A percentile compares a stretch with the other conserved stretches of the same genome.
Conservation (phyloP, 2,329 filamentous ascomycete genomes). For the Stagonosporopsis rhizophila region DNA sequence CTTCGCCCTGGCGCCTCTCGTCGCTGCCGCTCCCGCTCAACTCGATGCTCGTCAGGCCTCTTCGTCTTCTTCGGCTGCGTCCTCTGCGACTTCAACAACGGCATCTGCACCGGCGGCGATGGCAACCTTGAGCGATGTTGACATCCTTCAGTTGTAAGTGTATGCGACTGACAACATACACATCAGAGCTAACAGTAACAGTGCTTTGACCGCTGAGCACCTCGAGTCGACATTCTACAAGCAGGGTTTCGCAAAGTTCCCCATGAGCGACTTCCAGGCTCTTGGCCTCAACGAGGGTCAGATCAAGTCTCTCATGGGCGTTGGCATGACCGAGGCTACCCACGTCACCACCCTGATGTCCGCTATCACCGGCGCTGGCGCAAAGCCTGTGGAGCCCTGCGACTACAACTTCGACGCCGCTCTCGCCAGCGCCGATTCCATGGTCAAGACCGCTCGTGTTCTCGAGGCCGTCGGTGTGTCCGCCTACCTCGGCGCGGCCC, state of each 20-base stretch:
- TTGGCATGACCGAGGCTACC: conserved; percentile 68
- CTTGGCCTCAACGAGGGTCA: conserved; percentile 64
- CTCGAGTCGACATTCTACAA: conserved; percentile 77
- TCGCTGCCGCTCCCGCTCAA: conserved; percentile 39
- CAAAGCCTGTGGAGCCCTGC: conserved; percentile 72
- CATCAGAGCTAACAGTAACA: conserved; percentile 50
- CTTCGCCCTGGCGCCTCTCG: conserved; percentile 46
- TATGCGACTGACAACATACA: conserved; percentile 13
- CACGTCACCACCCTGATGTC: conserved; percentile 68
- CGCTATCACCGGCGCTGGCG: conserved; percentile 67
- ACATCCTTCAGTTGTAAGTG: conserved; percentile 63
- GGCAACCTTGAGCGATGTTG: conserved; percentile 55
- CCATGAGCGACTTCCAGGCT: conserved; percentile 68
- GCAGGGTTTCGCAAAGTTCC: conserved; percentile 72
- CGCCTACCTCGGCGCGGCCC: conserved; percentile 74
- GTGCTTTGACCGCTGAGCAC: conserved; percentile 75
- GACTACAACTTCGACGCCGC: conserved; percentile 69
- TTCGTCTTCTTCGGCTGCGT: conserved; percentile 17
- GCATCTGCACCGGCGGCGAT: conserved; percentile 30
- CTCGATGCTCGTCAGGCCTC: conserved; percentile 36
- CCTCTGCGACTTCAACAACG: conserved; percentile 19
- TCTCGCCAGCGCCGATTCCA: conserved; percentile 69
- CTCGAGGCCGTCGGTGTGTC: conserved; percentile 77
- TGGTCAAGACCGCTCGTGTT: conserved; percentile 73
- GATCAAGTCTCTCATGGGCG: conserved; percentile 66